Evolutionary conservation across 805 yeast species (phyloP), one percentile per base, ranked within the genome.

Genomic region (Hanseniaspora lachancei): DNA sequence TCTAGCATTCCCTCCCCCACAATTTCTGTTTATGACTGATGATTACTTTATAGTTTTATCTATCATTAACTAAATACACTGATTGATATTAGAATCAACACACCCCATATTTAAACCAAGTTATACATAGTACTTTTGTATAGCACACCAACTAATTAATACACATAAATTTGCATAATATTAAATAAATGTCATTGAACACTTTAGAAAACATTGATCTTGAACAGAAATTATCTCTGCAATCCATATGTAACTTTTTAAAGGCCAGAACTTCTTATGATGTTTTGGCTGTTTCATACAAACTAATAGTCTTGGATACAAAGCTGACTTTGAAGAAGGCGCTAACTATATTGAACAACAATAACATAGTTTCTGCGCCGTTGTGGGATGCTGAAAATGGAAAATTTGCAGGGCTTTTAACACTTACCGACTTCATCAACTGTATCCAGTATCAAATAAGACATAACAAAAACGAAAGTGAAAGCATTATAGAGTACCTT

Each of bases 311-410:
- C 48, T 79, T 93, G 63, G 99, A 93, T 67, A 89, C 97, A 1
- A 80, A 96, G 6, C 73, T 93, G 49, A 72, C 88, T 57, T 95
- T 93, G 40, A 89, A 91, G 70, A 88, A 91, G 66, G 86, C 96
- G 5, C 74, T 93, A 64, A 89, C 88, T 60, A 89, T 95, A 32
- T 71, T 93, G 58, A 74, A 93, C 53, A 97, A 93, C 66, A 93
- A 93, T 68, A 86, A 87, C 66, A 88, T 93, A 64, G 97, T 93
- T 35, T 84, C 95, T 55, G 97, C 97, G 5, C 98, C 99, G 2
- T 73, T 93, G 53, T 93, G 99, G 99, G 86, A 91, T 69, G 84
- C 91, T 57, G 79, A 84, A 64, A 80, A 86, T 16, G 85, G 95
- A 16, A 77, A 85, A 63, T 93, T 93, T 73, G 97, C 97, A 1